phyloP scores from a whole-genome alignment of 768 basidiomycete species.

The Suillus weaverae region DNA sequence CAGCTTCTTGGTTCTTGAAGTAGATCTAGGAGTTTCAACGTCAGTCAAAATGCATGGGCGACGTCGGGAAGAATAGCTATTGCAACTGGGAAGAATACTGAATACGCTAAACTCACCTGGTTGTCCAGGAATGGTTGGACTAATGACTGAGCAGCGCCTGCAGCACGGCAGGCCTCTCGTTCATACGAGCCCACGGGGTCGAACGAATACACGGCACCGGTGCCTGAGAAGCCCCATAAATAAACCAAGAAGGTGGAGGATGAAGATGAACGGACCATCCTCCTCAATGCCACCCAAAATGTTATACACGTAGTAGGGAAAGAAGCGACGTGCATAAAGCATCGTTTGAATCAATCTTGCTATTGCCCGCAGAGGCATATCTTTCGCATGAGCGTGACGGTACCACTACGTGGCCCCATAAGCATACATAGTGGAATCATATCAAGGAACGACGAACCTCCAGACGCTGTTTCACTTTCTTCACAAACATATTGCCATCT shows the following conservation, averaged over 20 bases:
- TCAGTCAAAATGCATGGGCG: conserved; percentile 35
- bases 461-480: conserved; percentile 91
- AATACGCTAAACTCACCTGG: conserved; percentile 63
- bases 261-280: conserved; percentile 64
- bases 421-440: neutral
- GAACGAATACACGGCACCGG: conserved; percentile 99
- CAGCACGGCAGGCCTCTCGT: conserved; percentile 93
- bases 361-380: conserved; percentile 95
- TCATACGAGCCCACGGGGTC: conserved; percentile 99
- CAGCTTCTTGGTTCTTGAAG: conserved; percentile 91
- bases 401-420: conserved; percentile 71
- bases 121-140: conserved; percentile 99
- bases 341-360: conserved; percentile 98
- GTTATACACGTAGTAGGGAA: conserved; percentile 98
- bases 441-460: conserved; percentile 61
- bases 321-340: conserved; percentile 94
- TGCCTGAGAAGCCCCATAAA: conserved; percentile 49
- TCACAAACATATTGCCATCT: conserved; percentile 97
- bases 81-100: conserved; percentile 17
- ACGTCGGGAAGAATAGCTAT: conserved; percentile 40
- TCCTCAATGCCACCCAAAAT: conserved; percentile 96
- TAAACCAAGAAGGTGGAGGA: neutral
- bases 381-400: conserved; percentile 93
- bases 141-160: conserved; percentile 91
- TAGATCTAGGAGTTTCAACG: conserved; percentile 66